Conservation (phyloP, 805 yeast genomes). For the Myxozyma monticola region DNA sequence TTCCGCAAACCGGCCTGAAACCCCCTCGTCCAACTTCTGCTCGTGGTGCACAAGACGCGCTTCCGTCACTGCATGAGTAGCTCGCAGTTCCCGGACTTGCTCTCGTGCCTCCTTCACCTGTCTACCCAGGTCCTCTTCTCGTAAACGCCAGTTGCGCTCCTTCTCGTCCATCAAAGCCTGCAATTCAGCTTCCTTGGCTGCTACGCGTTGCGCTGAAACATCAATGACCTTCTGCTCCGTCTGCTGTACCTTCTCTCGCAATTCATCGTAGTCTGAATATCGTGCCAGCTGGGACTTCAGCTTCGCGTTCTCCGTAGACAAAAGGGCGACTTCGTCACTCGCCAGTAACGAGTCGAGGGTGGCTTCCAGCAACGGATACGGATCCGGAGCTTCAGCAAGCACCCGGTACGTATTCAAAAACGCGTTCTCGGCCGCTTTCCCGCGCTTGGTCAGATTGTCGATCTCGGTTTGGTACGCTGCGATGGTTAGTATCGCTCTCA, state of each 20-base stretch:
- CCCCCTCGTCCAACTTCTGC: slow-evolving; percentile 29
- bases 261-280: slow-evolving; percentile 75
- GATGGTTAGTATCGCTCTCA: not conserved
- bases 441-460: slow-evolving; percentile 74
- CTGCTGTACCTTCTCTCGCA: slow-evolving; percentile 61
- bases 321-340: slow-evolving; percentile 51
- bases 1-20: slow-evolving; percentile 41
- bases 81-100: slow-evolving; percentile 63
- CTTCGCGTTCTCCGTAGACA: slow-evolving; percentile 51
- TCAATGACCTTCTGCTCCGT: slow-evolving; percentile 63
- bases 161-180: slow-evolving; percentile 69
- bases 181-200: slow-evolving; percentile 74
- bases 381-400: slow-evolving; percentile 91
- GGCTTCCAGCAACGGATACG: slow-evolving; percentile 72
- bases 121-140: slow-evolving; percentile 53
- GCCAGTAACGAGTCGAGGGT: slow-evolving; percentile 64
- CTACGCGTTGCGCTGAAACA: slow-evolving; percentile 52
- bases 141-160: slow-evolving; percentile 63
- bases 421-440: slow-evolving; percentile 69
- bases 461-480: slow-evolving; percentile 79
- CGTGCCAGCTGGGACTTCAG: slow-evolving; percentile 56
- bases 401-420: slow-evolving; percentile 74
- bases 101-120: slow-evolving; percentile 55
- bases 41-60: slow-evolving; percentile 46
- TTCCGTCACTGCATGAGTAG: slow-evolving; percentile 63